phyloP scores from a whole-genome alignment of 2,329 filamentous ascomycete genomes.

The Alternaria sp. region DNA sequence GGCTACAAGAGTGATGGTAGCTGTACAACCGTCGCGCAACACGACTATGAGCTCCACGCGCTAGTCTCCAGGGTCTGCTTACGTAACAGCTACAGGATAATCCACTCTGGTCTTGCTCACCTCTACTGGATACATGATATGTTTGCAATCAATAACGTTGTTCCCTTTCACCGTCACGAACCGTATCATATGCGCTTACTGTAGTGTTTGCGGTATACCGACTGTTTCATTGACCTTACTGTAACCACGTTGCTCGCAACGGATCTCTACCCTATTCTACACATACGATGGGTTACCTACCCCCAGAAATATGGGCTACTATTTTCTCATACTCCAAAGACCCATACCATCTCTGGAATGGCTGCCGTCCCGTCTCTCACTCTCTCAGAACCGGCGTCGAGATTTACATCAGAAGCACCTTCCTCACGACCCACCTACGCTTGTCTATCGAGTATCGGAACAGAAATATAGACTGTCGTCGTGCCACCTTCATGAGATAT shows the following conservation, averaged over 20 bases:
- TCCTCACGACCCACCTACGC: too few relatives aligned
- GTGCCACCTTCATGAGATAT: neutral
- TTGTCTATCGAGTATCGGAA: too few relatives aligned
- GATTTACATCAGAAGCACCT: too few relatives aligned
- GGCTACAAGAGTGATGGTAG: neutral
- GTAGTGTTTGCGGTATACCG: neutral
- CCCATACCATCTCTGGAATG: too few relatives aligned
- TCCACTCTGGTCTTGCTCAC: neutral
- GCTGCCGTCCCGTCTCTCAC: too few relatives aligned
- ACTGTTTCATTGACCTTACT: neutral
- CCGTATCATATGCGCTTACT: neutral
- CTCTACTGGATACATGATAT: too few relatives aligned
- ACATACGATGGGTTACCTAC: neutral
- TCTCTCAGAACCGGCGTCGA: too few relatives aligned
- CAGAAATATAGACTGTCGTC: too few relatives aligned
- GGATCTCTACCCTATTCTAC: neutral
- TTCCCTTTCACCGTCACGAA: neutral
- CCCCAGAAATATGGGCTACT: neutral
- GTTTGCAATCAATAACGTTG: neutral
- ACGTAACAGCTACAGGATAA: slow-evolving; percentile 1
- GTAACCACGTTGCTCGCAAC: neutral
- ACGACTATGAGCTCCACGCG: slow-evolving; percentile 1
- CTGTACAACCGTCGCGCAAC: neutral
- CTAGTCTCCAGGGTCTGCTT: slow-evolving; percentile 7
- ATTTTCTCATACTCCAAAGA: neutral